Conservation (phyloP, 2,329 filamentous ascomycete species). For the Rutstroemia sp. region DNA sequence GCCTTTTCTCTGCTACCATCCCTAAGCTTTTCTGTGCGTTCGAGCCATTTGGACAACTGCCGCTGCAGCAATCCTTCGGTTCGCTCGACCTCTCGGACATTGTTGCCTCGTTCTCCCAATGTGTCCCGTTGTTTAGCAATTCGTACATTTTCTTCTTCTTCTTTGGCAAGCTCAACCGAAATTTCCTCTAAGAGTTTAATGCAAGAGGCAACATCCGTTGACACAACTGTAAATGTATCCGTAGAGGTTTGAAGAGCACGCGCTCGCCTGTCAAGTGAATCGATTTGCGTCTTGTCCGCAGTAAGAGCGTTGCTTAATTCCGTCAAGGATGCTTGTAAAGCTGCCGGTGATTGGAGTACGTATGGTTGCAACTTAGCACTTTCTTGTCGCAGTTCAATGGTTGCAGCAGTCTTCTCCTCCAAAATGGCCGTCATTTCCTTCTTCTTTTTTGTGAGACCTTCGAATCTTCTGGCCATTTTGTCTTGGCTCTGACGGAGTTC, state of each 20-base stretch:
- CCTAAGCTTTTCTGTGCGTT: constrained; percentile 77
- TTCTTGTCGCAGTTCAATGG: constrained; percentile 70
- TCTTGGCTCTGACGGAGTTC: constrained; percentile 79
- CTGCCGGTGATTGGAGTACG: constrained; percentile 78
- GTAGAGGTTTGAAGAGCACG: constrained; percentile 85
- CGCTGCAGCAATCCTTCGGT: constrained; percentile 77
- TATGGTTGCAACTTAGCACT: constrained; percentile 87
- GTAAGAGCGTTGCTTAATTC: constrained; percentile 75
- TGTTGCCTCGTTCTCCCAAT: constrained; percentile 79
- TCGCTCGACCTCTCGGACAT: constrained; percentile 84
- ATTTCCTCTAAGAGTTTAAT: constrained; percentile 88
- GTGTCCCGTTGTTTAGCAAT: constrained; percentile 80
- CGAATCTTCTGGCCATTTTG: constrained; percentile 71
- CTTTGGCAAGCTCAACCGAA: constrained; percentile 72
- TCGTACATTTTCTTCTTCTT: constrained; percentile 80
- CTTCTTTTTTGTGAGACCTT: constrained; percentile 77
- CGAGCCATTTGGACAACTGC: constrained; percentile 78
- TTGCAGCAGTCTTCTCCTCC: constrained; percentile 64
- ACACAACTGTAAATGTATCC: constrained; percentile 80
- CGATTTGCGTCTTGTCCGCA: constrained; percentile 76
- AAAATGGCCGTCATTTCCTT: constrained; percentile 63
- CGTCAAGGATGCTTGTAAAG: constrained; percentile 71
- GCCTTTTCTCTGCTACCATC: constrained; percentile 77
- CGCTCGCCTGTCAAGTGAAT: constrained; percentile 78
- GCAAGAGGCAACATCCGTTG: constrained; percentile 77